phyloP scores from a whole-genome alignment of 495 filamentous ascomycete species.

The Trypethelium eluteriae region DNA sequence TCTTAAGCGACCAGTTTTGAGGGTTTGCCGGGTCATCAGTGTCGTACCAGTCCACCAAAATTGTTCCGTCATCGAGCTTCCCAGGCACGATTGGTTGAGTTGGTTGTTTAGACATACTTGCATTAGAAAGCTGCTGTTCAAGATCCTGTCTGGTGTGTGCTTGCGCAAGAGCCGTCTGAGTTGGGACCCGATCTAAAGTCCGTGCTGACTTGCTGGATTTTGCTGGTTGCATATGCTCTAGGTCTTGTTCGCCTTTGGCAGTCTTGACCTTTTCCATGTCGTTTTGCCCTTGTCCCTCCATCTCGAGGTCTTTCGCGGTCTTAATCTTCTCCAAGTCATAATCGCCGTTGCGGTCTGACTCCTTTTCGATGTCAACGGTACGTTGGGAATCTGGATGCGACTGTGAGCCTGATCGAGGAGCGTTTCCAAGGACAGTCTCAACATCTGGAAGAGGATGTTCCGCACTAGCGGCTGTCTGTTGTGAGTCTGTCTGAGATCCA shows the following conservation, averaged over 20 bases:
- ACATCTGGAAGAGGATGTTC: constrained; percentile 5
- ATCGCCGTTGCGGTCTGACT: neutral
- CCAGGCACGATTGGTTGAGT: constrained; percentile 27
- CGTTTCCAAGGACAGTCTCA: constrained; percentile 29
- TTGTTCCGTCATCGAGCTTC: constrained; percentile 32
- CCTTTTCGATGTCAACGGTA: neutral
- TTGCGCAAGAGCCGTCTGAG: constrained; percentile 18
- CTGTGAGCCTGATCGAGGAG: neutral
- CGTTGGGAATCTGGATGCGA: neutral
- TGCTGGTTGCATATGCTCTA: neutral
- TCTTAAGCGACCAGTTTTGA: constrained; percentile 33
- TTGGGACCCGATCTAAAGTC: constrained; percentile 15
- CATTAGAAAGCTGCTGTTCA: constrained; percentile 19
- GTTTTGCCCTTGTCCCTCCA: neutral
- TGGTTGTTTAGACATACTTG: constrained; percentile 16
- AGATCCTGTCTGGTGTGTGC: constrained; percentile 25
- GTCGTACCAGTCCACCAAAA: constrained; percentile 37
- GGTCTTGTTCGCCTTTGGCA: neutral
- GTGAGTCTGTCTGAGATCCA: constrained; percentile 11
- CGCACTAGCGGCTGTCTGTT: neutral
- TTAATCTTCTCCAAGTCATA: constrained; percentile 5
- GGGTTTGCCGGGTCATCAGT: constrained; percentile 35
- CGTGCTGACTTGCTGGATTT: neutral
- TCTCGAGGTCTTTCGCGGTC: neutral
- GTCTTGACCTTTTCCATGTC: constrained; percentile 1